These are phyloP conservation scores for Scutellaria baicalensis DNA, from an alignment of 257 asterid species.

Conservation along the genomic window DNA sequence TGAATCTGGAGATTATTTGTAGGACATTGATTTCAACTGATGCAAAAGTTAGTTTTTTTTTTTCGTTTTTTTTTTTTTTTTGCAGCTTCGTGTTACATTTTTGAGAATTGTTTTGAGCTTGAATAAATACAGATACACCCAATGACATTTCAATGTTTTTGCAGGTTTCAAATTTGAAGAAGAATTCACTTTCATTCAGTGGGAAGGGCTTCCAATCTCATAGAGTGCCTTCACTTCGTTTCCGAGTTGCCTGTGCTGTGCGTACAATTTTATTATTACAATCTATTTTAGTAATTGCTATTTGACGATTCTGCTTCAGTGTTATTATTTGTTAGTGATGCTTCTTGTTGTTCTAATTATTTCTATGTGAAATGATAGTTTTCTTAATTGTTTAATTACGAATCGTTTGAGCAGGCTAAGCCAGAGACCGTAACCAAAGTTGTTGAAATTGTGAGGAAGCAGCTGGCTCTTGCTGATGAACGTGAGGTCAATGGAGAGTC, in stretches of 20 bases:
- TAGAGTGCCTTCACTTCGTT: conserved; percentile 49
- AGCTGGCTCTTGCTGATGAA: conserved; percentile 73
- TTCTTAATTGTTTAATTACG: not conserved
- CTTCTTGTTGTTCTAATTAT: not conserved
- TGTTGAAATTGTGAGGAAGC: conserved; percentile 74
- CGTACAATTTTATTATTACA: conserved; percentile 7
- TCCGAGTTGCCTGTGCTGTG: conserved; percentile 68
- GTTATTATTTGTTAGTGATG: not conserved
- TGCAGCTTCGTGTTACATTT: not conserved
- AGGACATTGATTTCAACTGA: not conserved
- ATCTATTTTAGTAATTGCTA: not conserved
- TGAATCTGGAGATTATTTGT: too few species aligned
- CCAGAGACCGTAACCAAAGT: conserved; percentile 82
- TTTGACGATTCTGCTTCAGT: not conserved
- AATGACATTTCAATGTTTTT: not conserved
- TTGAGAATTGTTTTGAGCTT: not conserved
- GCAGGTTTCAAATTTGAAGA: conserved; percentile 36
- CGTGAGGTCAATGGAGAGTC: conserved; percentile 65
- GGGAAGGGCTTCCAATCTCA: conserved; percentile 36
- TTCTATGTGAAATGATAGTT: not conserved
- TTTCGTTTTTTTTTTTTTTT: not conserved
- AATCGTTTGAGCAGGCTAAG: conserved; percentile 52
- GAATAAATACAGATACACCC: too few species aligned
- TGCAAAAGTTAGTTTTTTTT: not conserved
- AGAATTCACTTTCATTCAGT: conserved; percentile 37